These are phyloP conservation scores for Bisporella sp. DNA, from an alignment of 2,329 filamentous ascomycete species.

Conservation along the genomic window DNA sequence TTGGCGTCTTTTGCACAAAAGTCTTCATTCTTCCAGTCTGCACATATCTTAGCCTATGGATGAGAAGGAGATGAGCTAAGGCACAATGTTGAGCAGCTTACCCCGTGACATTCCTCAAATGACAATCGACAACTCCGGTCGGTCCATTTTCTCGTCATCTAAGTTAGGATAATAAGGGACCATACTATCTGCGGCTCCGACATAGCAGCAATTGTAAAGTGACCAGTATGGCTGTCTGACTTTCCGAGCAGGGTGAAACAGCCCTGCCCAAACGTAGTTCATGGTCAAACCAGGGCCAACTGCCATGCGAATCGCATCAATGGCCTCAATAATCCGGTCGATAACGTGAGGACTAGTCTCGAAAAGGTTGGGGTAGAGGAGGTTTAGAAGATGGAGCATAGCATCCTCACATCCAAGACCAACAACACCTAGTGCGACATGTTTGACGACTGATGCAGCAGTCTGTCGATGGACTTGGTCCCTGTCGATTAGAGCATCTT, in stretches of 20 bases:
- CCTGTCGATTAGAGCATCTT: slow-evolving; percentile 94
- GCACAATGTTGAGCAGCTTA: background rate
- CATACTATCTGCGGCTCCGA: slow-evolving; percentile 88
- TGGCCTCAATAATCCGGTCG: slow-evolving; percentile 93
- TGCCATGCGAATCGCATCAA: slow-evolving; percentile 90
- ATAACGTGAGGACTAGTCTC: slow-evolving; percentile 98
- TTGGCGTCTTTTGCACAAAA: no score
- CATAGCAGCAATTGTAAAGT: slow-evolving; percentile 94
- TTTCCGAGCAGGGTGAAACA: slow-evolving; percentile 95
- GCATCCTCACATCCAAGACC: slow-evolving; percentile 96
- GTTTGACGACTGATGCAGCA: slow-evolving; percentile 93
- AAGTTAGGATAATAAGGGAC: slow-evolving; percentile 92
- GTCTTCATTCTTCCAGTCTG: background rate
- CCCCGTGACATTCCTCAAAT: slow-evolving; percentile 42
- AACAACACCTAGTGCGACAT: slow-evolving; percentile 95
- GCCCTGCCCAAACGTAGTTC: slow-evolving; percentile 96
- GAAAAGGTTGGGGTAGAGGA: slow-evolving; percentile 94
- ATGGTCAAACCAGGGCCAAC: slow-evolving; percentile 88
- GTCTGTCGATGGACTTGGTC: slow-evolving; percentile 98
- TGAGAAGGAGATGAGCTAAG: no score
- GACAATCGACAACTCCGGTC: slow-evolving; percentile 77
- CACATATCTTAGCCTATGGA: background rate
- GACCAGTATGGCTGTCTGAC: slow-evolving; percentile 94
- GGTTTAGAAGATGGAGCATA: slow-evolving; percentile 94
- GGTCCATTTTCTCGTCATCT: slow-evolving; percentile 70